Base-by-base conservation (phyloP, 768 basidiomycete genomes). In the Pisolithus orientalis region DNA sequence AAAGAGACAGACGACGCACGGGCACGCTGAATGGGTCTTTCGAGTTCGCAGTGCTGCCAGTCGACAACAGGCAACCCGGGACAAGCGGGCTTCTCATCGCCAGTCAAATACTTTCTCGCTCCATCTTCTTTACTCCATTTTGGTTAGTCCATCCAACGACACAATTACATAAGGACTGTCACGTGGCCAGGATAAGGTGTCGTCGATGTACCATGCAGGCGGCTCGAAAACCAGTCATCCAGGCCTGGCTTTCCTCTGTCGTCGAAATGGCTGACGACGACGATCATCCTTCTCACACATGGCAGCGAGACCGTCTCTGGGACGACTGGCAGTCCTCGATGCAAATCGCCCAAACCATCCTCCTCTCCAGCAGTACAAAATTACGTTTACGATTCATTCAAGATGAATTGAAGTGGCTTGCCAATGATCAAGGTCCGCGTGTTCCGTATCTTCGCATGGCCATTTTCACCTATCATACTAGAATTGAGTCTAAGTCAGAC, bases 241-340 rank as follows among this genome's bases (percentile, higher is more conserved):
- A 78, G 60, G 78, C 80, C 29, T 88, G 85, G 85, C 71, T 84
- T 50, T 75, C 78, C 37, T 73, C 75, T n/a, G 73, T 81, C 25
- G 50, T 61, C n/a, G 62, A 71, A 49, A 64, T 63, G 49, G 71
- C 72, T 34, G 69, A 70, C 49, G 55, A 64, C 14, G 59, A 64
- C 14, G 59, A 64, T 40, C 47, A 52, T 50, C 9, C 54, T 11
- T 8, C 50, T 5, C 55, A 61, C 5, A 46, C 51, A 44, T 87
- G 85, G 86, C 71, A 73, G 53, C 70, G 79, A 63, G 79, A 82
- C 59, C 68, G 68, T 34, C 75, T 82, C 27, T 59, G 75, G n/a
- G 65, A 62, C 14, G 72, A 85, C 45, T 88, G 86, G 84, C 62
- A 75, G 25, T 60, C 61, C 46, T 79, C 82, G 1, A 49, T 85